Percentiles rank a stretch among this genome's conserved stretches.
Evolutionary conservation across 2,329 filamentous ascomycete species (phyloP).

Genomic region (Sclerotinia glacialis): DNA sequence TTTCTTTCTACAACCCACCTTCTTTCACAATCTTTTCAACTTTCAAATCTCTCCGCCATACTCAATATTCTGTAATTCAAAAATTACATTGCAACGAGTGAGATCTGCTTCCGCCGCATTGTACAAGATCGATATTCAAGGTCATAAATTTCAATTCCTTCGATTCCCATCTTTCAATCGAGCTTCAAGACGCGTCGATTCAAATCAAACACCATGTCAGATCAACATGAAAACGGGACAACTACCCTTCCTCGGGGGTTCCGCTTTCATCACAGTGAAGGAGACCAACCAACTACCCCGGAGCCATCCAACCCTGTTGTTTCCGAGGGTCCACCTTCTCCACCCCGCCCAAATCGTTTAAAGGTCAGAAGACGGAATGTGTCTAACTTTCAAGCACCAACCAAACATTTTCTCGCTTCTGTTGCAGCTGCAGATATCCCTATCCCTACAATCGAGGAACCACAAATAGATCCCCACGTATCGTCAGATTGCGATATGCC

Average conservation of each 20-base stretch:
- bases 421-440: conserved; percentile 63
- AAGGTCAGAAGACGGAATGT: conserved; percentile 37
- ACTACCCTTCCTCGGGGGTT: conserved; percentile 38
- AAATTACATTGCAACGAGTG: conserved; percentile 17
- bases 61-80: conserved; percentile 25
- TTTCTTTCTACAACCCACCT: not conserved
- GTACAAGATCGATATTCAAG: conserved; percentile 20
- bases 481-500: conserved; percentile 33
- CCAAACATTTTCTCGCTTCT: conserved; percentile 64
- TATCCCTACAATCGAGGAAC: conserved; percentile 62
- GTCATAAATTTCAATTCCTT: not conserved
- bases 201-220: conserved; percentile 29
- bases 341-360: conserved; percentile 35
- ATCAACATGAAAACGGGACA: conserved; percentile 35
- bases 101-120: conserved; percentile 19
- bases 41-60: not conserved
- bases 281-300: conserved; percentile 35
- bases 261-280: conserved; percentile 33
- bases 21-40: not conserved
- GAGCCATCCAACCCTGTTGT: conserved; percentile 31
- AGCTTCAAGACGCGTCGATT: conserved; percentile 28
- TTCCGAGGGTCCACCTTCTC: conserved; percentile 33
- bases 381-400: conserved; percentile 49
- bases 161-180: conserved; percentile 5
- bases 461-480: conserved; percentile 40